Conservation (phyloP, 1,284 basidiomycete genomes). For the Marasmius oreades region DNA sequence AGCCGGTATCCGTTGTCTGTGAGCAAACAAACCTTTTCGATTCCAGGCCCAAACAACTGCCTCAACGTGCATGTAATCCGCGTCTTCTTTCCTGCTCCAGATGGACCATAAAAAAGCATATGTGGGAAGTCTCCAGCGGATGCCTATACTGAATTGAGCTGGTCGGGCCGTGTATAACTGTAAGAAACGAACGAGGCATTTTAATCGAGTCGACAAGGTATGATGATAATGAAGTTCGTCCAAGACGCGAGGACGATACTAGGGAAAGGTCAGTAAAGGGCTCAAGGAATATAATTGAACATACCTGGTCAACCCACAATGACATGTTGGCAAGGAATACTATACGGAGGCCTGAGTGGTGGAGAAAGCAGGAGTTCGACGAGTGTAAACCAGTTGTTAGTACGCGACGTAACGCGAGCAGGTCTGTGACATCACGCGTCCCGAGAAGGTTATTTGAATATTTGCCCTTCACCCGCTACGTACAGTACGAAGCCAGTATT, state of each 20-base stretch:
- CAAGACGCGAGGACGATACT: constrained; percentile 88
- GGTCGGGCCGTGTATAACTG: not conserved
- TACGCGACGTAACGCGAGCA: not conserved
- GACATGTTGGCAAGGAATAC: constrained; percentile 52
- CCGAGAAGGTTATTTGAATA: not conserved
- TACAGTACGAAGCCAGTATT: too few relatives aligned
- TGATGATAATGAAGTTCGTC: constrained; percentile 89
- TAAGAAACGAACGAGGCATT: constrained; percentile 61
- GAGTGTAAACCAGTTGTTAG: constrained; percentile 7
- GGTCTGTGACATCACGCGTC: not conserved
- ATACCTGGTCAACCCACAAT: constrained; percentile 85
- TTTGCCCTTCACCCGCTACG: too few relatives aligned
- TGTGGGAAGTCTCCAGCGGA: constrained; percentile 95
- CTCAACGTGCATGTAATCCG: constrained; percentile 87
- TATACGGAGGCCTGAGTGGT: constrained; percentile 2
- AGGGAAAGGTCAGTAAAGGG: constrained; percentile 11
- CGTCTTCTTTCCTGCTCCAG: constrained; percentile 98
- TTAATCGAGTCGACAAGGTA: constrained; percentile 76
- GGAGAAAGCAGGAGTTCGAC: constrained; percentile 6
- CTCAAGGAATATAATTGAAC: not conserved
- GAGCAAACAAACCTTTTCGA: constrained; percentile 72
- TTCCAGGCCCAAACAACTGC: constrained; percentile 89
- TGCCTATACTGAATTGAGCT: constrained; percentile 44
- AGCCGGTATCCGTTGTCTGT: constrained; percentile 1
- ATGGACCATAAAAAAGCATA: constrained; percentile 96